Evolutionary conservation across 345 rosid species (phyloP), one percentile per base, ranked within the genome.

Genomic region (Euphorbia lathyris): DNA sequence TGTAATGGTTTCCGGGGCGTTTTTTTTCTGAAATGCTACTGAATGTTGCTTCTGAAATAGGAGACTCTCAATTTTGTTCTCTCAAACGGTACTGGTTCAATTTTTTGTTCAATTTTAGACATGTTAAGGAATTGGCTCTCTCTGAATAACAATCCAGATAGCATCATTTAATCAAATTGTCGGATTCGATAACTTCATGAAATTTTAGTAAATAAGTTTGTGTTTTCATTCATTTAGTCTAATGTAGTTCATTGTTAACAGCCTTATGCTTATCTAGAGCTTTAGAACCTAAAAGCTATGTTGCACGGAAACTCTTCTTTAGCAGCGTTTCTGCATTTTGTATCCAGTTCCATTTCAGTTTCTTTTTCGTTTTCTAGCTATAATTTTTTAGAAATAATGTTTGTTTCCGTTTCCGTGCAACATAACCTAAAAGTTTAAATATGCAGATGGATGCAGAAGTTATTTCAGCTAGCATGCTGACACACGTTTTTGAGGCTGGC

Each of bases 391-490:
- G n/a, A n/a, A n/a, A n/a, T n/a, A n/a, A n/a, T n/a, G n/a, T n/a
- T n/a, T n/a, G n/a, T n/a, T n/a, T n/a, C n/a, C n/a, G n/a, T n/a
- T n/a, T n/a, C n/a, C n/a, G n/a, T n/a, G n/a, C n/a, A n/a, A n/a
- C n/a, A n/a, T 10, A 26, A 30, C 2, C 38, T 34, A 34, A 16
- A 32, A 22, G 25, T 32, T 29, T 27, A 36, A 30, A 20, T 55
- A 57, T 72, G 72, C 79, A 94, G 96, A 91, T 94, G 98, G 97
- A 91, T 77, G 96, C 93, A 12, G 97, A 94, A 82, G 97, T 91
- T n/a, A 90, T 94, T 68, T 94, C 98, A 12, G 96, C 97, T 36
- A 87, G 96, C 43, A 73, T 94, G 65, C 63, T 94, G 77, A 80
- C 85, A 45, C 93, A 88, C 56, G 85, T 79, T 22, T 74, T 94